Evolutionary conservation across 2,329 filamentous ascomycete genomes (phyloP).

Genomic region (Didymella exigua): DNA sequence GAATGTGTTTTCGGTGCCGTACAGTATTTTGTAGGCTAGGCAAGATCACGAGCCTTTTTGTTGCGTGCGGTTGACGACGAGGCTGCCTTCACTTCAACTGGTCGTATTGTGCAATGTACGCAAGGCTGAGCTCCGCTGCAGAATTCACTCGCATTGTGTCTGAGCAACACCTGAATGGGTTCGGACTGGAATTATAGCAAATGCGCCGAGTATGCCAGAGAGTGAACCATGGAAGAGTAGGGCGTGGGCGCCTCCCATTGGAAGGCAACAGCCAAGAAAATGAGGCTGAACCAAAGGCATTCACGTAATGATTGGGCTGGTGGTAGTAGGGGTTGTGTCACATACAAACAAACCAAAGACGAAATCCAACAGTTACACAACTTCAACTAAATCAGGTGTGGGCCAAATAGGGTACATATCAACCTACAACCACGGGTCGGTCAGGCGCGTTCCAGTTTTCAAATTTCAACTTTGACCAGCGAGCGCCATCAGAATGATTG

Average conservation of each 20-base stretch:
- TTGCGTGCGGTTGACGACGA: not conserved
- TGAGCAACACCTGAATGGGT: no score
- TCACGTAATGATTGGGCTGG: not conserved
- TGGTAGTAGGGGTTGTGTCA: not conserved
- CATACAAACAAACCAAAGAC: not conserved
- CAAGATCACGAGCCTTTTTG: not conserved
- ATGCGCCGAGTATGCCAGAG: no score
- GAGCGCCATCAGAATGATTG: no score
- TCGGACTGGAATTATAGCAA: no score
- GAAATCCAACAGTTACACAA: not conserved
- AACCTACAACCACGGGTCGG: no score
- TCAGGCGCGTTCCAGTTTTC: no score
- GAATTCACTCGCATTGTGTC: not conserved
- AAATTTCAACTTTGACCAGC: no score
- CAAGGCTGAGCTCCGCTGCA: conserved; percentile 10
- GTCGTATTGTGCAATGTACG: not conserved
- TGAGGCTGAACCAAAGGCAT: conserved; percentile 8
- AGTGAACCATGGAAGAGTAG: not conserved
- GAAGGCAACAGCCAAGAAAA: conserved; percentile 9
- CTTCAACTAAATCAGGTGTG: not conserved
- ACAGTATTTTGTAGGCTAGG: not conserved
- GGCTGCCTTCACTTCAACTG: conserved; percentile 8
- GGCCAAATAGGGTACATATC: not conserved
- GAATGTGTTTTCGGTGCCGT: not conserved
- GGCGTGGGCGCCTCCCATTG: not conserved